phyloP scores from a whole-genome alignment of 208 protist species.

The Crithidia expoeki region DNA sequence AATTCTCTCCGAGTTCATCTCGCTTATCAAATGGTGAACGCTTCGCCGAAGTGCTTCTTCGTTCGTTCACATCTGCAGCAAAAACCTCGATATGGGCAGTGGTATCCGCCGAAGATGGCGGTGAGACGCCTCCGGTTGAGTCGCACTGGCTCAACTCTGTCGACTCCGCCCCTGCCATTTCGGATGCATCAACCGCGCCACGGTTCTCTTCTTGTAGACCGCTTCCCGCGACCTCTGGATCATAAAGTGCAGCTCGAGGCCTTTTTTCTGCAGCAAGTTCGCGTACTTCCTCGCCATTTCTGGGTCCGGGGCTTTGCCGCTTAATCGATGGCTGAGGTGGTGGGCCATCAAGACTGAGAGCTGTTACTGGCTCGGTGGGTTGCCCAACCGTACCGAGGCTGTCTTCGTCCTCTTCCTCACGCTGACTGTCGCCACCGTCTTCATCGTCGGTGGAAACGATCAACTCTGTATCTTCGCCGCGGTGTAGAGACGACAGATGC shows the following conservation, averaged over 20 bases:
- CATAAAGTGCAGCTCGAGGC: constrained; percentile 2
- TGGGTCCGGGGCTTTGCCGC: not conserved
- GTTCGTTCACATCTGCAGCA: not conserved
- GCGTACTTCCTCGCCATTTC: not conserved
- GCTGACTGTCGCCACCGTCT: not conserved
- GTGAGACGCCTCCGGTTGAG: constrained; percentile 17
- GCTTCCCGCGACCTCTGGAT: constrained; percentile 1
- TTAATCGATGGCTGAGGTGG: not conserved
- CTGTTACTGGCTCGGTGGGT: constrained; percentile 12
- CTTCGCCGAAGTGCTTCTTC: not conserved
- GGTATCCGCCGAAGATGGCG: constrained; percentile 20
- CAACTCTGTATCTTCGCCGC: constrained; percentile 4
- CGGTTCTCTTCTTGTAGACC: not conserved
- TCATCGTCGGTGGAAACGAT: constrained; percentile 9
- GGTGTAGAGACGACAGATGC: constrained; percentile 12
- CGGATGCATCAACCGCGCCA: not conserved
- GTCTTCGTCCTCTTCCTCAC: not conserved
- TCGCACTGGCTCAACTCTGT: constrained; percentile 3
- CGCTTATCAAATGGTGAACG: not conserved
- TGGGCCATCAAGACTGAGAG: not conserved
- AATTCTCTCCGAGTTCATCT: no score
- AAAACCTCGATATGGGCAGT: constrained; percentile 20
- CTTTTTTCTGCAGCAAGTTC: not conserved
- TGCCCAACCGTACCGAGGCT: constrained; percentile 12
- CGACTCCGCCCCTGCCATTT: not conserved